phyloP scores from a whole-genome alignment of 2,329 filamentous ascomycete genomes.

The Aspergillus melleus region DNA sequence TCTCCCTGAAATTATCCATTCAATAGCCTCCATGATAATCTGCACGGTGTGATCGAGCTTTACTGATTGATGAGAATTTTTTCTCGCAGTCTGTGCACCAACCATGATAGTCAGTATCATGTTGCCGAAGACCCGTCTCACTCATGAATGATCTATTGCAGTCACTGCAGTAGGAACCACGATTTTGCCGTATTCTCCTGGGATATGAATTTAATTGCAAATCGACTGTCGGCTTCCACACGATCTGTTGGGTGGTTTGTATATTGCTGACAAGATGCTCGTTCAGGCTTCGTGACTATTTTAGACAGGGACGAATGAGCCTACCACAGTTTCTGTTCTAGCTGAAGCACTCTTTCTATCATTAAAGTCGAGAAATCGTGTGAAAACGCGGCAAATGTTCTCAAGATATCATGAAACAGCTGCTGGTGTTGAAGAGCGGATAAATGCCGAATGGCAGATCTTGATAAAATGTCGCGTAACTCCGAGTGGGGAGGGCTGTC shows the following conservation, averaged over 20 bases:
- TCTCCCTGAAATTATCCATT: background rate
- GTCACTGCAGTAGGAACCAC: background rate
- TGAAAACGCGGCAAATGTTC: background rate
- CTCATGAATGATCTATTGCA: background rate
- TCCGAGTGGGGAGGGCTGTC: background rate
- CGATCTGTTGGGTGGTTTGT: background rate
- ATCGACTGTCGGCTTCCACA: background rate
- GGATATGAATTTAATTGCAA: background rate
- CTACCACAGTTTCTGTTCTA: background rate
- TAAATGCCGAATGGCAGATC: background rate
- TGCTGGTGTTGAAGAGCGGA: background rate
- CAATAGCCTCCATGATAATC: background rate
- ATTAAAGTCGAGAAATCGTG: background rate
- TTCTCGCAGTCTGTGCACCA: background rate
- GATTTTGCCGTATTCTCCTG: background rate
- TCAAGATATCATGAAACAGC: background rate
- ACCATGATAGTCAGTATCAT: background rate
- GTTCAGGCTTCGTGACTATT: background rate
- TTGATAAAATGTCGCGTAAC: background rate
- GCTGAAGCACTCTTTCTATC: background rate
- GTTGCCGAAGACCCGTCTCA: background rate
- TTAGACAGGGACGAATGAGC: constrained; percentile 1
- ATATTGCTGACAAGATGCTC: background rate
- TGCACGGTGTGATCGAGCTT: background rate
- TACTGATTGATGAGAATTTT: background rate